Percentiles rank a stretch among this genome's conserved stretches.
Evolutionary conservation across 208 protist species (phyloP).

Genomic region (Leishmania braziliensis): DNA sequence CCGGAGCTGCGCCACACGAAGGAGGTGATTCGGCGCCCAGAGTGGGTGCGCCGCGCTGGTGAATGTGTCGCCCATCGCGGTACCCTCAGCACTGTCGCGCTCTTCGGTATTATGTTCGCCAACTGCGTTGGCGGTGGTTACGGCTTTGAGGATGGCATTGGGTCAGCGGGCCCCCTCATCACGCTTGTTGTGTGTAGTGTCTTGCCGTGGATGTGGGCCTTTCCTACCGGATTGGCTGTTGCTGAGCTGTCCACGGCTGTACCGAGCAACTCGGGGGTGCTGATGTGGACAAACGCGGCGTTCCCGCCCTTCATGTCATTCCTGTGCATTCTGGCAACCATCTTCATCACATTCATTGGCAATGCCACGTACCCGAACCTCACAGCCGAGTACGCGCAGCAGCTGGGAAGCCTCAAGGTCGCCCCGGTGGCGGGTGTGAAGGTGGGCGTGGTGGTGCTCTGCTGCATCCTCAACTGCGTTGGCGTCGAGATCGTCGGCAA

Average conservation of each 20-base stretch:
- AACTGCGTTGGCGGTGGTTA: slow-evolving; percentile 84
- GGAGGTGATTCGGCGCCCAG: slow-evolving; percentile 74
- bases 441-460: slow-evolving; percentile 62
- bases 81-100: slow-evolving; percentile 57
- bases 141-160: slow-evolving; percentile 85
- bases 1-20: slow-evolving; percentile 73
- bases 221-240: slow-evolving; percentile 82
- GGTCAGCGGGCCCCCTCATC: slow-evolving; percentile 74
- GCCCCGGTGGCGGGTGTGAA: slow-evolving; percentile 54
- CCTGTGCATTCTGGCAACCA: slow-evolving; percentile 69
- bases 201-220: slow-evolving; percentile 80
- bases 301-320: slow-evolving; percentile 79
- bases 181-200: slow-evolving; percentile 76
- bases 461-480: slow-evolving; percentile 71
- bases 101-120: slow-evolving; percentile 82
- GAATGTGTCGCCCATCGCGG: slow-evolving; percentile 78
- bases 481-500: slow-evolving; percentile 79
- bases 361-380: slow-evolving; percentile 86
- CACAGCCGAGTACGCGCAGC: slow-evolving; percentile 66
- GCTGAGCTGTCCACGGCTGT: slow-evolving; percentile 82
- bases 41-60: slow-evolving; percentile 71
- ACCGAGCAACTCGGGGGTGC: slow-evolving; percentile 85
- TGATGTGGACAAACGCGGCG: slow-evolving; percentile 87
- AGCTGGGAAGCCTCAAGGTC: slow-evolving; percentile 39
- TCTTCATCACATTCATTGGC: slow-evolving; percentile 86